A percentile compares a stretch with the other conserved stretches of the same genome.
Evolutionary conservation across 257 asterid species (phyloP).

Genomic region (Lycium ferocissimum): DNA sequence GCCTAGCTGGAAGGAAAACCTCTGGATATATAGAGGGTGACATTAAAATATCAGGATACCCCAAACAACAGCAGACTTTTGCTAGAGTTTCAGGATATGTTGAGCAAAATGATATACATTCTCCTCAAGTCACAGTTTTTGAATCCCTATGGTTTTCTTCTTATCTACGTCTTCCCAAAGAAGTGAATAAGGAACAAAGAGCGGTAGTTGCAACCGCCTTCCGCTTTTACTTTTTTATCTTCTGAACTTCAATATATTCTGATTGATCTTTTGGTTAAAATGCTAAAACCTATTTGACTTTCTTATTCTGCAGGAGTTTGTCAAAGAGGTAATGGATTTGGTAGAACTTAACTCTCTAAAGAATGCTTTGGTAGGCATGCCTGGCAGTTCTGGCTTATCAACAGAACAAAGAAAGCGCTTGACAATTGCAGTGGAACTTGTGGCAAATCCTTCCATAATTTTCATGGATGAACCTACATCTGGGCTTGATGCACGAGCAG

Average conservation of each 20-base stretch:
- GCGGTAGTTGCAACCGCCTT: slow-evolving; percentile 45
- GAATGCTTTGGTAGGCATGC: slow-evolving; percentile 88
- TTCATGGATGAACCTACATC: slow-evolving; percentile 99
- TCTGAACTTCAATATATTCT: slow-evolving; percentile 1
- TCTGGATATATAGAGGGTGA: slow-evolving; percentile 90
- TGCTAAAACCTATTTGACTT: slow-evolving; percentile 23
- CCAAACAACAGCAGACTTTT: slow-evolving; percentile 74
- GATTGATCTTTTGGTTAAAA: slow-evolving; percentile 7
- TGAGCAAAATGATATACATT: slow-evolving; percentile 92
- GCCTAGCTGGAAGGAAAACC: slow-evolving; percentile 91
- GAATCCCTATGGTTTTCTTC: slow-evolving; percentile 90
- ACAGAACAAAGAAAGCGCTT: slow-evolving; percentile 94
- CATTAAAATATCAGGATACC: slow-evolving; percentile 79
- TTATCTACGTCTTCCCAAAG: slow-evolving; percentile 79
- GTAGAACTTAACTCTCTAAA: slow-evolving; percentile 81
- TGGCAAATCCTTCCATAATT: slow-evolving; percentile 91
- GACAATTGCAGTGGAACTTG: slow-evolving; percentile 96
- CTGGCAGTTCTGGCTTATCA: slow-evolving; percentile 84
- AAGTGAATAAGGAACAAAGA: slow-evolving; percentile 68
- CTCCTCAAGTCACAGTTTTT: slow-evolving; percentile 84
- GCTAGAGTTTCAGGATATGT: slow-evolving; percentile 93
- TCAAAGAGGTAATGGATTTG: slow-evolving; percentile 85
- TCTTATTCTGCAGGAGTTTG: slow-evolving; percentile 69
- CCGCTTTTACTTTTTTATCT: slow-evolving; percentile 16
- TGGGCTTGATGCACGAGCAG: slow-evolving; percentile 97